Conservation (phyloP, 139 green algal species). For the Bryopsis sp. region DNA sequence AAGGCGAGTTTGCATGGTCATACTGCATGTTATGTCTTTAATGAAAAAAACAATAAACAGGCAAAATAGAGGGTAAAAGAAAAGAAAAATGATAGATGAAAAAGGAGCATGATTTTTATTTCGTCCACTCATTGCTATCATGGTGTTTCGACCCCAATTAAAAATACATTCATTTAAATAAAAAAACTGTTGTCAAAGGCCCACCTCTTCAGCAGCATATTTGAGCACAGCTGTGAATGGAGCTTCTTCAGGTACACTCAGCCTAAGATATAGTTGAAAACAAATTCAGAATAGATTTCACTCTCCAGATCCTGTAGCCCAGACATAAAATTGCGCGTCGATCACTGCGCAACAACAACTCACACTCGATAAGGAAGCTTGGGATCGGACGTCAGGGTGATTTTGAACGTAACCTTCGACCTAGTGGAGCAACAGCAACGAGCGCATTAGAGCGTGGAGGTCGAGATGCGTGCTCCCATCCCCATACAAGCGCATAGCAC, state of each 20-base stretch:
- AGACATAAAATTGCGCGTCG: neutral
- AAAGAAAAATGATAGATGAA: no score
- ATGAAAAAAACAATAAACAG: neutral
- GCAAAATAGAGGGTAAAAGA: neutral
- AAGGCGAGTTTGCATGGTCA: neutral
- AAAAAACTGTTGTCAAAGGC: slow-evolving; percentile 11
- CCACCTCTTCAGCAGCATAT: slow-evolving; percentile 92
- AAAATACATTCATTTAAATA: neutral
- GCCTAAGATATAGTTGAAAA: slow-evolving; percentile 39
- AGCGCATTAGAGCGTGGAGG: no score
- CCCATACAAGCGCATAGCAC: no score
- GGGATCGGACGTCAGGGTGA: slow-evolving; percentile 91
- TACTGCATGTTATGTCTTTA: neutral
- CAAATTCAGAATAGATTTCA: neutral
- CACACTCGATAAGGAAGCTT: slow-evolving; percentile 91
- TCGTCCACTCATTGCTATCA: no score
- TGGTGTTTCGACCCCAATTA: no score
- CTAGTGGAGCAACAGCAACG: no score
- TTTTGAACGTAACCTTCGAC: slow-evolving; percentile 92
- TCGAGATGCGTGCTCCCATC: no score
- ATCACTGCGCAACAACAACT: slow-evolving; percentile 19
- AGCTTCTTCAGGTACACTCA: slow-evolving; percentile 90
- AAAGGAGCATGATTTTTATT: no score
- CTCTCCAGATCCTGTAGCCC: neutral
- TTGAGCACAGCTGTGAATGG: slow-evolving; percentile 96